Evolutionary conservation across 2,329 filamentous ascomycete species (phyloP).

Genomic region (Alternaria burnsii): DNA sequence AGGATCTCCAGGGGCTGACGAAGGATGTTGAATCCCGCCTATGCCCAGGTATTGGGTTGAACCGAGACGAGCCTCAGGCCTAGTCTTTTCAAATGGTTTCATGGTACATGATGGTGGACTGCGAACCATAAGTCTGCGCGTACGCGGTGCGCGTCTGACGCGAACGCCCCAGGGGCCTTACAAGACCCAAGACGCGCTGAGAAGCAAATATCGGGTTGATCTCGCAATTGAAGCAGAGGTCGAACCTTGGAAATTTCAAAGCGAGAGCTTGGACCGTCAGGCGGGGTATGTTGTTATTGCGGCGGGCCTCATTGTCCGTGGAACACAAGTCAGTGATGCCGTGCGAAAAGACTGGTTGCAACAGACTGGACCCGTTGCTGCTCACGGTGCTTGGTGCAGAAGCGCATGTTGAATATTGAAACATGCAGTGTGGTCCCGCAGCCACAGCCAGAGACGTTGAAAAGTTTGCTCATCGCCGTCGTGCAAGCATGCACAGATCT

Average conservation of each 20-base stretch:
- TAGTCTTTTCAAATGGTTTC: conserved; percentile 11
- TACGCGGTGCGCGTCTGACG: conserved; percentile 18
- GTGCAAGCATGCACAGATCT: conserved; percentile 35
- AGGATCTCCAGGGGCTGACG: conserved; percentile 5
- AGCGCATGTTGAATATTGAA: conserved; percentile 34
- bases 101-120: conserved; percentile 12
- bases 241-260: conserved; percentile 29
- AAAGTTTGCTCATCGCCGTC: conserved; percentile 43
- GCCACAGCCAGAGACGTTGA: conserved; percentile 31
- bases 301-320: conserved; percentile 28
- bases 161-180: conserved; percentile 16
- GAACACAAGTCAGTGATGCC: conserved; percentile 22
- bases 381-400: conserved; percentile 18
- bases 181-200: conserved; percentile 13
- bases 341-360: conserved; percentile 21
- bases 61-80: conserved; percentile 4
- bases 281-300: conserved; percentile 36
- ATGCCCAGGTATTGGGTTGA: not conserved
- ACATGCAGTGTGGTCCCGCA: conserved; percentile 36
- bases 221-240: conserved; percentile 29
- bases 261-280: conserved; percentile 28
- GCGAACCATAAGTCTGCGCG: conserved; percentile 14
- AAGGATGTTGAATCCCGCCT: conserved; percentile 6
- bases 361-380: conserved; percentile 11
- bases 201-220: conserved; percentile 25